Evolutionary conservation across 805 yeast species (phyloP).

Genomic region (Novakomyces olei): DNA sequence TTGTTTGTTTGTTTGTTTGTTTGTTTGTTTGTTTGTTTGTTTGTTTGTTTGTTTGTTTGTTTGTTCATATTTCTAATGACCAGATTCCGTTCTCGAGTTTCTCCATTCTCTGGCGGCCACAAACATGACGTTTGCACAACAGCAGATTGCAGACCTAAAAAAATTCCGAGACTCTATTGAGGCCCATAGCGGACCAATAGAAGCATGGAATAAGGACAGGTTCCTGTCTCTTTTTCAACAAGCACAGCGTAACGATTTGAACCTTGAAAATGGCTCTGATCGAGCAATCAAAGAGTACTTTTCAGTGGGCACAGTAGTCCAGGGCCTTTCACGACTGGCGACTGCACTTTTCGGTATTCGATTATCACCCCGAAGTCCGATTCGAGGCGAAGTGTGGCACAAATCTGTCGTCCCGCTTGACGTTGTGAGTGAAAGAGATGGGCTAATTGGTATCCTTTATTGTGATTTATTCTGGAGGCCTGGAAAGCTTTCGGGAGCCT

Average conservation of each 20-base stretch:
- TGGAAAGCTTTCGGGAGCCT: slow-evolving; percentile 54
- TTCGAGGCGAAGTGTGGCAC: slow-evolving; percentile 71
- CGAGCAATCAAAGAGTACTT: no score
- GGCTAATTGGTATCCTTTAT: slow-evolving; percentile 55
- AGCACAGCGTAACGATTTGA: no score
- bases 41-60: no score
- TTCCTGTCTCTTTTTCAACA: no score
- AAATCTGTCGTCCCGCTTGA: slow-evolving; percentile 62
- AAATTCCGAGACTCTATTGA: no score
- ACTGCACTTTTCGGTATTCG: slow-evolving; percentile 52
- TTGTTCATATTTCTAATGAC: no score
- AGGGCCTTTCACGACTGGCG: slow-evolving; percentile 58
- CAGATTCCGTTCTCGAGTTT: slow-evolving; percentile 53
- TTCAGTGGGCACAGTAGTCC: slow-evolving; percentile 66
- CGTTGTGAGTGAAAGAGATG: slow-evolving; percentile 35
- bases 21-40: no score
- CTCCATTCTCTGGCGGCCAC: slow-evolving; percentile 34
- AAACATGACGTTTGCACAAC: slow-evolving; percentile 30
- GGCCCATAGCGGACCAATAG: no score
- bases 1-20: no score
- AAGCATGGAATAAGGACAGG: slow-evolving; percentile 92
- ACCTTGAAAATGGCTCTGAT: no score
- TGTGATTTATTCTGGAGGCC: slow-evolving; percentile 66
- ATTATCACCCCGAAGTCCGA: slow-evolving; percentile 41
- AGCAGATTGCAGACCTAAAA: no score